These are phyloP conservation scores for Neurospora sp. DNA, from an alignment of 495 filamentous ascomycete species.

Conservation along the genomic window DNA sequence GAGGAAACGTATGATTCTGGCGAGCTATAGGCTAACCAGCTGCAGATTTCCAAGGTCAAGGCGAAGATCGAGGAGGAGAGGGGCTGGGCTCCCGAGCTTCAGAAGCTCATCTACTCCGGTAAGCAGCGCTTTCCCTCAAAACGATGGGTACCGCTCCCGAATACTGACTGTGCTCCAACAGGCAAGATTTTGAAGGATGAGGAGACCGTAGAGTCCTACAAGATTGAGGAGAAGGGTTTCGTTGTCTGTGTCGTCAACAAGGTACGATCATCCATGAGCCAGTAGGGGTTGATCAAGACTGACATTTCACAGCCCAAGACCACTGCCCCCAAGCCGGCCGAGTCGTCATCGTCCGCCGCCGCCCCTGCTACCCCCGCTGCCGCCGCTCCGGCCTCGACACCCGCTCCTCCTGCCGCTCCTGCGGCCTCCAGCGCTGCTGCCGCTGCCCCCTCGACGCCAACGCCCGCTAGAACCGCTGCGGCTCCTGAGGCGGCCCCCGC, in stretches of 20 bases:
- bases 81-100: slow-evolving; percentile 75
- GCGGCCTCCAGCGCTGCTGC: too few relatives aligned
- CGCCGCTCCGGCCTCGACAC: slow-evolving; percentile 49
- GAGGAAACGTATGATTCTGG: neutral
- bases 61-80: slow-evolving; percentile 80
- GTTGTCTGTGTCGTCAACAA: slow-evolving; percentile 95
- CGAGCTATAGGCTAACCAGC: slow-evolving; percentile 9
- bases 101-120: slow-evolving; percentile 98
- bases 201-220: slow-evolving; percentile 89
- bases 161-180: slow-evolving; percentile 23
- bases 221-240: slow-evolving; percentile 98
- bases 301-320: slow-evolving; percentile 19
- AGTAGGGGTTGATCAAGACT: neutral
- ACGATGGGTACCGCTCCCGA: neutral
- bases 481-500: slow-evolving; percentile 28
- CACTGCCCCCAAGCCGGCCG: slow-evolving; percentile 54
- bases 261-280: slow-evolving; percentile 38
- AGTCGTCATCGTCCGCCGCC: slow-evolving; percentile 36
- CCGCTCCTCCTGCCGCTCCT: slow-evolving; percentile 18
- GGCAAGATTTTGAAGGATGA: slow-evolving; percentile 97
- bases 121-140: slow-evolving; percentile 17
- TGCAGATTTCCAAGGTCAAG: slow-evolving; percentile 78
- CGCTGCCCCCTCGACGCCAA: too few relatives aligned
- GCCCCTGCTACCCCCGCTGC: slow-evolving; percentile 60
- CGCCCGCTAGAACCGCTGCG: slow-evolving; percentile 29